These are phyloP conservation scores for Musa acuminata DNA, from an alignment of 176 grass and related monocot genomes.

Conservation along the genomic window DNA sequence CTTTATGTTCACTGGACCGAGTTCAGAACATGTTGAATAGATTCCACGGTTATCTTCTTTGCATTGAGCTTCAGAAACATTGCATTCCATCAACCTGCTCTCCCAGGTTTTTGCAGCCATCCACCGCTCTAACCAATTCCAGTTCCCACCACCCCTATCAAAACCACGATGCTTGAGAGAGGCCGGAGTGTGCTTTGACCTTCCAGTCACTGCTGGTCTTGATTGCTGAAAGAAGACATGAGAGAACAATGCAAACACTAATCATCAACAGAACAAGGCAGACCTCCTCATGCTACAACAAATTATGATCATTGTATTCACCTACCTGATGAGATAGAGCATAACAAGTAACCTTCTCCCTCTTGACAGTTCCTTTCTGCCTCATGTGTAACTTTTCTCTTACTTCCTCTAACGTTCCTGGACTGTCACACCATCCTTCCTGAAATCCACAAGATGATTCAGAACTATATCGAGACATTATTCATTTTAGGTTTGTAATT, in stretches of 20 bases:
- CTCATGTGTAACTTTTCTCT: conserved; percentile 76
- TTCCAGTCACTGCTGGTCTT: conserved; percentile 30
- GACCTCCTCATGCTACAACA: not conserved
- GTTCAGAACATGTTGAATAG: conserved; percentile 43
- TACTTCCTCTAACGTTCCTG: conserved; percentile 67
- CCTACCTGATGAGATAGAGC: conserved; percentile 51
- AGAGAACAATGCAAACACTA: too few species aligned
- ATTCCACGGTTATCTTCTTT: conserved; percentile 32
- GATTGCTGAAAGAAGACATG: conserved; percentile 32
- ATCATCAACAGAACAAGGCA: not conserved
- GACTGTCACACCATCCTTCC: conserved; percentile 95
- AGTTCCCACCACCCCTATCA: conserved; percentile 51
- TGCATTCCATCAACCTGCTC: conserved; percentile 81
- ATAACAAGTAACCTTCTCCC: conserved; percentile 64
- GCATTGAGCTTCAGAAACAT: conserved; percentile 35
- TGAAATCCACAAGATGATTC: conserved; percentile 20
- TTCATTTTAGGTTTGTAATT: too few species aligned
- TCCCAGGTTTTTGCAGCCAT: conserved; percentile 86
- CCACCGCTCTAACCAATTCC: conserved; percentile 94
- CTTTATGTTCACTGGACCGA: conserved; percentile 45
- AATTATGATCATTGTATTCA: not conserved
- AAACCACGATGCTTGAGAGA: conserved; percentile 48
- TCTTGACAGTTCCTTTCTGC: conserved; percentile 70
- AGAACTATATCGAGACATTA: not conserved
- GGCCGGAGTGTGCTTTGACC: conserved; percentile 30